phyloP scores from a whole-genome alignment of 805 yeast genomes.

The Hanseniaspora lachancei region DNA sequence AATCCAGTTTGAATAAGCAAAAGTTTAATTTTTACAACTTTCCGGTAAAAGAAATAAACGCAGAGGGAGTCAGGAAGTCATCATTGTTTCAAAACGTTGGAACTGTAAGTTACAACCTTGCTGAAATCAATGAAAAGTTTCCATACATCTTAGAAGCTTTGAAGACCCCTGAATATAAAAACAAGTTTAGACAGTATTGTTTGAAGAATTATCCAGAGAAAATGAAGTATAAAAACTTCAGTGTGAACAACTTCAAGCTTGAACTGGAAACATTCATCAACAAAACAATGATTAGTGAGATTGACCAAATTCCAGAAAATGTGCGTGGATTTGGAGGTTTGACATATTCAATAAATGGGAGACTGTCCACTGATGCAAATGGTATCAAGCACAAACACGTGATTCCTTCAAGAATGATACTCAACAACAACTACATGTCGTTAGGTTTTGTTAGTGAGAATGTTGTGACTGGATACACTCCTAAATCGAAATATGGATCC shows the following conservation, averaged over 20 bases:
- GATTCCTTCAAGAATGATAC: slow-evolving; percentile 53
- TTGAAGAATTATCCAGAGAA: slow-evolving; percentile 37
- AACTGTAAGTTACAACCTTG: neutral
- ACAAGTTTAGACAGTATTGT: slow-evolving; percentile 44
- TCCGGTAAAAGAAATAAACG: slow-evolving; percentile 21
- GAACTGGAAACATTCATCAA: slow-evolving; percentile 33
- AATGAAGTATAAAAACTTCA: slow-evolving; percentile 21
- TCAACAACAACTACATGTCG: slow-evolving; percentile 31
- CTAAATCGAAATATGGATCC: slow-evolving; percentile 28
- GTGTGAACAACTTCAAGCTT: slow-evolving; percentile 26
- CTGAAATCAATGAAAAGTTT: neutral
- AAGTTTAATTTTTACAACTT: slow-evolving; percentile 60
- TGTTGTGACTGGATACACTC: slow-evolving; percentile 39
- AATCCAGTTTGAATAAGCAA: slow-evolving; percentile 43
- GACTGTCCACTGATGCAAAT: slow-evolving; percentile 55
- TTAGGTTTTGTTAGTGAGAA: slow-evolving; percentile 44
- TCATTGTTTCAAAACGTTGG: slow-evolving; percentile 25
- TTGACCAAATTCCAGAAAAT: slow-evolving; percentile 8
- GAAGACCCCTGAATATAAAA: slow-evolving; percentile 28
- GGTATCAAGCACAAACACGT: slow-evolving; percentile 44
- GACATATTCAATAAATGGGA: slow-evolving; percentile 54
- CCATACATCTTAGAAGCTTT: neutral
- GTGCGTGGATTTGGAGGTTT: slow-evolving; percentile 67
- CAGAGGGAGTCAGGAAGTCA: slow-evolving; percentile 20
- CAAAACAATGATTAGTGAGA: slow-evolving; percentile 16